Evolutionary conservation across 2,329 filamentous ascomycete species (phyloP).

Genomic region (Colletotrichum somersetense): DNA sequence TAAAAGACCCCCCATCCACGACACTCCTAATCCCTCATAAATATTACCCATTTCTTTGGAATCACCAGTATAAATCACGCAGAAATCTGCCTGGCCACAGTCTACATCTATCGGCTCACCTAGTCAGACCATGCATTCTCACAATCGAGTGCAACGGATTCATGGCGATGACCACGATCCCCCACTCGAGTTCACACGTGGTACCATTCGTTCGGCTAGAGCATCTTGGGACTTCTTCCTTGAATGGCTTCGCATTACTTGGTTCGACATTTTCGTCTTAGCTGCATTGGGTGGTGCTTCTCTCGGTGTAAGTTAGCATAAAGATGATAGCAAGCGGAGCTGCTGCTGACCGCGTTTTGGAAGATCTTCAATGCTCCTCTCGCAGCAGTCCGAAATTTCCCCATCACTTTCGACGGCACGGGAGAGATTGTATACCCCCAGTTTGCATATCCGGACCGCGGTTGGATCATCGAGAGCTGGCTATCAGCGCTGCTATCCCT

Average conservation of each 20-base stretch:
- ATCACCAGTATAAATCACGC: too few relatives aligned
- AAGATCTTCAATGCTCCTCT: slow-evolving; percentile 68
- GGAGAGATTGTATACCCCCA: slow-evolving; percentile 74
- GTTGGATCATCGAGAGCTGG: slow-evolving; percentile 72
- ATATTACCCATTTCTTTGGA: too few relatives aligned
- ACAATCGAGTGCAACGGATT: not conserved
- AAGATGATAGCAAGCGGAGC: slow-evolving; percentile 38
- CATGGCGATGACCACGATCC: slow-evolving; percentile 6
- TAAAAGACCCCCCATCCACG: not conserved
- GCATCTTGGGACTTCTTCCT: slow-evolving; percentile 16
- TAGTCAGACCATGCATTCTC: not conserved
- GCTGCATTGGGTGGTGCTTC: slow-evolving; percentile 61
- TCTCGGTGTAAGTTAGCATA: slow-evolving; percentile 45
- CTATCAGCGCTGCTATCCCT: slow-evolving; percentile 68
- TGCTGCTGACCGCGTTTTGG: slow-evolving; percentile 44
- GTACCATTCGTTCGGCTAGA: slow-evolving; percentile 23
- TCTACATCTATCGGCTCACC: not conserved
- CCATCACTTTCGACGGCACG: slow-evolving; percentile 67
- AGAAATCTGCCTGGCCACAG: not conserved
- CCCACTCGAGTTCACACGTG: slow-evolving; percentile 22
- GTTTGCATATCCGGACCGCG: slow-evolving; percentile 73
- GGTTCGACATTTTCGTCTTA: slow-evolving; percentile 72
- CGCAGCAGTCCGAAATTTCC: slow-evolving; percentile 70
- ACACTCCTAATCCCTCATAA: not conserved
- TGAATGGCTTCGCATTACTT: slow-evolving; percentile 68